Base-by-base conservation (phyloP, 129 eudicot genomes). In the Lonicera japonica region DNA sequence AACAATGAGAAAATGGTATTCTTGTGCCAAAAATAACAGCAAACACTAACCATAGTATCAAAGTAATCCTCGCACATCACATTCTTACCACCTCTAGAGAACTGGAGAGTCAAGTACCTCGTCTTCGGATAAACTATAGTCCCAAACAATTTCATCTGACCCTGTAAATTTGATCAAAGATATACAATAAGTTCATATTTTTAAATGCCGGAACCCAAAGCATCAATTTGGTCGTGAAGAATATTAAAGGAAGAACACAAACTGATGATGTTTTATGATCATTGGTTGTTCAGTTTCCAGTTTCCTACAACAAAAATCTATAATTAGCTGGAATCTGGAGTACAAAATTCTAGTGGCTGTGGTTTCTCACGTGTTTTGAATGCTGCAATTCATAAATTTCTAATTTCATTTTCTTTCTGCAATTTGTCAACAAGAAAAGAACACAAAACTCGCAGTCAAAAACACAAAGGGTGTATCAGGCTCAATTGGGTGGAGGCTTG, bases 11-110 rank as follows among this genome's bases (percentile, higher is more conserved):
- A 43, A 43, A 43, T 3, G 50, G 16, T 29, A 6, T 29, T 29
- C 2, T 29, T 29, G 36, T 29, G 36, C 36, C 6, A 43, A 4
- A 43, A 43, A 50, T 9, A 50, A 14, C 20, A 50, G 55, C 22
- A 14, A 56, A 73, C 17, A 75, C 88, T 61, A 64, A 87, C 98
- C 96, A 92, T 77, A 23, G 87, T 80, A 69, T 92, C 98, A 43
- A 92, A 87, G 85, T 77, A 87, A 80, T 92, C 96, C 57, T 92
- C 98, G 58, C 98, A 92, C 66, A 82, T 80, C 38, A 87, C 98
- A 48, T 80, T 84, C 78, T 92, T 92, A 60, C 96, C 98, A 34
- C 96, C 88, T 84, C 70, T 80, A n/a, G 98, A 92, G 61, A 92
- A 92, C 66, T 87, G 98, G 79, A 92, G 75, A n/a, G 98, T 92